phyloP scores from a whole-genome alignment of 2,329 filamentous ascomycete genomes.

The Trichoderma endophyticum region DNA sequence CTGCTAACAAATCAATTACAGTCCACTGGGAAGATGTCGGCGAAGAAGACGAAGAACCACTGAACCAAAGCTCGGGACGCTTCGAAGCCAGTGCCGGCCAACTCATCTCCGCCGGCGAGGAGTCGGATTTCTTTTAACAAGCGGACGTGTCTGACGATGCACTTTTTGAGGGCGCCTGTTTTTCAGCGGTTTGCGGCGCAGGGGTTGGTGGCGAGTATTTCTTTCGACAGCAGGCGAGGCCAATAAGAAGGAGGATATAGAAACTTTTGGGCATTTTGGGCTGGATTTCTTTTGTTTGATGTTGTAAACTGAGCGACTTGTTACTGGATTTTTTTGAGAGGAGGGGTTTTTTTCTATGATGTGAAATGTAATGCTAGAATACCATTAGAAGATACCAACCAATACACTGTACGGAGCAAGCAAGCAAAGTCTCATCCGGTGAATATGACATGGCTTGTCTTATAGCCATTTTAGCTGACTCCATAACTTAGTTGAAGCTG shows the following conservation, averaged over 20 bases:
- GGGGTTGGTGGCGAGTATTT: neutral
- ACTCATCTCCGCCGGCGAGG: constrained; percentile 24
- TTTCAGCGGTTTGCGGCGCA: neutral
- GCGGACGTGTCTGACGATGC: neutral
- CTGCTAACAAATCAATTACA: constrained; percentile 19
- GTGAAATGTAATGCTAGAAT: constrained; percentile 7
- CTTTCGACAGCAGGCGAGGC: neutral
- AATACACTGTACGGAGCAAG: neutral
- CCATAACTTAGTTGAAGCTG: neutral
- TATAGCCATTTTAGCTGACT: neutral
- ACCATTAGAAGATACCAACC: constrained; percentile 6
- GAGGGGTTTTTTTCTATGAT: neutral
- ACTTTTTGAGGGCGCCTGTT: neutral
- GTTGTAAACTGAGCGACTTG: neutral
- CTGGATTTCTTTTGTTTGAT: neutral
- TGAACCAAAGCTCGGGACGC: neutral
- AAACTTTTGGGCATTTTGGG: neutral
- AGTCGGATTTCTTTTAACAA: constrained; percentile 29
- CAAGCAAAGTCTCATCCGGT: neutral
- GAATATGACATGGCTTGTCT: neutral
- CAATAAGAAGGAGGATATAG: neutral
- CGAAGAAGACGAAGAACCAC: constrained; percentile 28
- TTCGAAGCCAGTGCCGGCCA: neutral
- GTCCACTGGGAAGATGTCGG: constrained; percentile 35
- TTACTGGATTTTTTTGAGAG: neutral